Evolutionary conservation across 2,329 filamentous ascomycete species (phyloP).

Genomic region (Nannizziopsis barbatae): DNA sequence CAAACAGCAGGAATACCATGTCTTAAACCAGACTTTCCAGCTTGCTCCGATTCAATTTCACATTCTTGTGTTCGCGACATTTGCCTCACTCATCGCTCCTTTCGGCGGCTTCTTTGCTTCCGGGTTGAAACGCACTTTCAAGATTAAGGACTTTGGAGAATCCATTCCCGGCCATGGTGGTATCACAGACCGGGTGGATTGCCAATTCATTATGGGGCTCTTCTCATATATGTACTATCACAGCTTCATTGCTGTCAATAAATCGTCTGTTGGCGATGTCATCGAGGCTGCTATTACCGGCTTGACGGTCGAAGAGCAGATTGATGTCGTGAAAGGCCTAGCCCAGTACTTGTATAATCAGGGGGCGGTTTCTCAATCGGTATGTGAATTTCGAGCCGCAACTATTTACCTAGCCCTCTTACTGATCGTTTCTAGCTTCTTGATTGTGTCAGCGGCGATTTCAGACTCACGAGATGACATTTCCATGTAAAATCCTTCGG

Average conservation of each 20-base stretch:
- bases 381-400: slow-evolving; percentile 23
- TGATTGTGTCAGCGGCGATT: slow-evolving; percentile 29
- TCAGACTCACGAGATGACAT: slow-evolving; percentile 22
- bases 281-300: slow-evolving; percentile 87
- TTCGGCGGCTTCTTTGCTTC: slow-evolving; percentile 98
- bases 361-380: slow-evolving; percentile 45
- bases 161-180: slow-evolving; percentile 95
- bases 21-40: slow-evolving; percentile 62
- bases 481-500: slow-evolving; percentile 14
- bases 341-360: slow-evolving; percentile 55
- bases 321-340: slow-evolving; percentile 59
- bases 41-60: slow-evolving; percentile 88
- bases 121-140: slow-evolving; percentile 94
- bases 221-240: slow-evolving; percentile 99
- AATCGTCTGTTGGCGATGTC: slow-evolving; percentile 71
- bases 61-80: slow-evolving; percentile 77
- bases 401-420: background rate
- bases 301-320: slow-evolving; percentile 75
- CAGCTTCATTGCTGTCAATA: slow-evolving; percentile 85
- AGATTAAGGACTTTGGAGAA: slow-evolving; percentile 99
- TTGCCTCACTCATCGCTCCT: slow-evolving; percentile 90
- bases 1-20: slow-evolving; percentile 59
- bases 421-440: slow-evolving; percentile 25
- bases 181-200: slow-evolving; percentile 98
- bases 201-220: slow-evolving; percentile 99